Evolutionary conservation across 1,284 basidiomycete genomes (phyloP), one percentile per base, ranked within the genome.

Genomic region (Boletus sp.): DNA sequence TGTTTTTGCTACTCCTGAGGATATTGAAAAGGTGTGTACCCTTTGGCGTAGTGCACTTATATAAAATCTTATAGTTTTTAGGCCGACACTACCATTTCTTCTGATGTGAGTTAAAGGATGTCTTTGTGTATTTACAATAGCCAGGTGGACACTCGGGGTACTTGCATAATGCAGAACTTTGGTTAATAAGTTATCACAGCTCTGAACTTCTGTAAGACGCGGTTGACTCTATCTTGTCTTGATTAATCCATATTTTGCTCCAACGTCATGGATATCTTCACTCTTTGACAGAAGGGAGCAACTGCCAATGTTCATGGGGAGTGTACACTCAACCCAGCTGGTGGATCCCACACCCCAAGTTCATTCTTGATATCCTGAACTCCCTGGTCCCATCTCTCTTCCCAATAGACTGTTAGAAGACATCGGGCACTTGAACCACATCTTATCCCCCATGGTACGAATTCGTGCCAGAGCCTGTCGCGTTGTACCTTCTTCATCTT

Each of bases 371-470:
- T 75, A 46, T 91, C 85, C 2, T 80, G 79, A 4, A 95, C 69
- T 48, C 89, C 77, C 67, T 91, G 84, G 48, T 83, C 82, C 94
- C 94, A 99, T 50, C 93, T 73, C 66, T 92, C 78, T 70, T 99
- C 95, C 96, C 95, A 99, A 61, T 94, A 94, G 8, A 99, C 85
- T 1, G 87, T 88, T 49, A 98, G 89, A 49, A 99, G 69, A 57
- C 85, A 89, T 58, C 75, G 75, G 1, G 86, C 78, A 42, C 72
- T 78, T 22, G 83, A 80, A 1, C 92, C 94, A 50, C 88, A 88
- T 49, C 82, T 80, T 46, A 94, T 69, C 8, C 94, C 94, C 94
- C 94, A 96, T 0, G 91, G 88, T 9, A 93, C 79, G 67, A 89
- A 95, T 64, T 95, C 91, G 14, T 72, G 69, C 66, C 84, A 82